Percentiles rank a stretch among this genome's conserved stretches.
Conservation (phyloP, 2,329 filamentous ascomycete genomes). For the Simplicillium sp. region DNA sequence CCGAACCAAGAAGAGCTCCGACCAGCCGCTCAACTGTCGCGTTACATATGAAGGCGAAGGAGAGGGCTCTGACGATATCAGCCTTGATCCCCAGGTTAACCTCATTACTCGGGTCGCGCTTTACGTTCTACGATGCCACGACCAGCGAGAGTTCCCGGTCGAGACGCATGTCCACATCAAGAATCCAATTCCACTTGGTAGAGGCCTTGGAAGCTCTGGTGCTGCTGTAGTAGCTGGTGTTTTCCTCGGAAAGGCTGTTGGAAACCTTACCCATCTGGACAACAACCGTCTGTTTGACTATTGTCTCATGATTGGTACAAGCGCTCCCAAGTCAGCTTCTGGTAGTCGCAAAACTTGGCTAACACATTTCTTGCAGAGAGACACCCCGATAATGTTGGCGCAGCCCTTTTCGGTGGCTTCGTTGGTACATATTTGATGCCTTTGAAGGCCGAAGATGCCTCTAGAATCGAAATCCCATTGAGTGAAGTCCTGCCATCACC, state of each 20-base stretch:
- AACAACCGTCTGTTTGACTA: slow-evolving; percentile 86
- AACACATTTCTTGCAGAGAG: slow-evolving; percentile 43
- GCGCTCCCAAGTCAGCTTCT: not conserved
- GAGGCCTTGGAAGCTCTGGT: slow-evolving; percentile 89
- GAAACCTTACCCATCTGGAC: slow-evolving; percentile 61
- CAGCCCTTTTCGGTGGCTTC: slow-evolving; percentile 90
- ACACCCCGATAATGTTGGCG: slow-evolving; percentile 90
- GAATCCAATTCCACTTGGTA: slow-evolving; percentile 88
- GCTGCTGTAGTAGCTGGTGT: slow-evolving; percentile 94
- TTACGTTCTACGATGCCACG: slow-evolving; percentile 89
- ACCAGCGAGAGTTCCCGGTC: slow-evolving; percentile 71
- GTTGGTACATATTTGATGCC: slow-evolving; percentile 96
- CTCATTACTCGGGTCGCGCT: slow-evolving; percentile 89
- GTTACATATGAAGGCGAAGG: slow-evolving; percentile 86
- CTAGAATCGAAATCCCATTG: slow-evolving; percentile 85
- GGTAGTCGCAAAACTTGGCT: slow-evolving; percentile 2
- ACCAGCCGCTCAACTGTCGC: slow-evolving; percentile 69
- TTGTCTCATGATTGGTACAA: slow-evolving; percentile 83
- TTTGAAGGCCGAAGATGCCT: slow-evolving; percentile 77
- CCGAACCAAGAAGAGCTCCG: slow-evolving; percentile 40
- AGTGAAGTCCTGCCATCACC: slow-evolving; percentile 87
- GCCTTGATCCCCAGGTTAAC: slow-evolving; percentile 76
- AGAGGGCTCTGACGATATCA: slow-evolving; percentile 62
- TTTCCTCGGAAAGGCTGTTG: slow-evolving; percentile 83
- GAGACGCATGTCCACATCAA: slow-evolving; percentile 90